Percentiles rank a stretch among this genome's conserved stretches.
Evolutionary conservation across 106 monocot genomes (phyloP).

Genomic region (Dendrobium nobile): DNA sequence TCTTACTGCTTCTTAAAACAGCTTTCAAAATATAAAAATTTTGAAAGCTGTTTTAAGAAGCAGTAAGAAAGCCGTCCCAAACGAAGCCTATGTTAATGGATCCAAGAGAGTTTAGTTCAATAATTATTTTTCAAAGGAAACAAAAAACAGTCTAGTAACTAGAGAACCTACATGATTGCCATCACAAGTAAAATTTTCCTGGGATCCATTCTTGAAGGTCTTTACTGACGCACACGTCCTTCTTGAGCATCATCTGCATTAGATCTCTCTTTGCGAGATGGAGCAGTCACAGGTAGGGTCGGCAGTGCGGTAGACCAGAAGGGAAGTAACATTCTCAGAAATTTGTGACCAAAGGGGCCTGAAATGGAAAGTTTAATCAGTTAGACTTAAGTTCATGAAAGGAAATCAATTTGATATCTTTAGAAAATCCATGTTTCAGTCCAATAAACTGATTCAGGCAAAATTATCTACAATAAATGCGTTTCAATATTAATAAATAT

Average conservation of each 20-base stretch:
- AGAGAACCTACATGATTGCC: conserved; percentile 50
- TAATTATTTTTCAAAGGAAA: background rate
- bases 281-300: conserved; percentile 85
- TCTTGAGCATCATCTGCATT: conserved; percentile 55
- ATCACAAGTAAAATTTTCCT: conserved; percentile 78
- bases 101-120: background rate
- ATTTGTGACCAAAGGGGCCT: conserved; percentile 71
- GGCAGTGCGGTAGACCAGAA: conserved; percentile 97
- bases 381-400: conserved; percentile 3
- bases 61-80: too few relatives aligned
- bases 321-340: conserved; percentile 82
- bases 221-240: conserved; percentile 63
- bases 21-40: too few relatives aligned
- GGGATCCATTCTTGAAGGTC: conserved; percentile 80
- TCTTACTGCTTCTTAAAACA: too few relatives aligned
- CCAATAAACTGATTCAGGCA: background rate
- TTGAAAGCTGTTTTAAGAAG: too few relatives aligned
- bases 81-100: too few relatives aligned
- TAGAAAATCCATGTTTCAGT: background rate
- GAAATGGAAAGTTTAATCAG: background rate
- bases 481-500: background rate
- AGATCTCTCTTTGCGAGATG: conserved; percentile 57
- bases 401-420: background rate
- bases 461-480: background rate
- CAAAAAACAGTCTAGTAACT: background rate